A percentile compares a stretch with the other conserved stretches of the same genome.
Evolutionary conservation across 371 early-diverging fungal species (phyloP).

Genomic region (Mucor racemosus): DNA sequence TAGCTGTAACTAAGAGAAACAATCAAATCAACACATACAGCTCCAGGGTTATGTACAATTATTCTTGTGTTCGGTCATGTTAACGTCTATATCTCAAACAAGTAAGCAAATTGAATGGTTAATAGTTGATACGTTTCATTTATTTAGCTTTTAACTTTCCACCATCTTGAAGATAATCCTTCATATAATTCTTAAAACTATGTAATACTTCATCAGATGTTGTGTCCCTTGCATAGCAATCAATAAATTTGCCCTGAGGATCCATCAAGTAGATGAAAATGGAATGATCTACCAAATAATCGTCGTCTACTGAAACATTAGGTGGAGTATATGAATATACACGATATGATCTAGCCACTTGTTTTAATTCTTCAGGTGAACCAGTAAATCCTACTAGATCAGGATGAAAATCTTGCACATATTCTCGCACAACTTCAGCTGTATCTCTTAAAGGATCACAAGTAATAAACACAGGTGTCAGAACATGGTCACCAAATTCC

Average conservation of each 20-base stretch:
- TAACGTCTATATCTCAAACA: no score
- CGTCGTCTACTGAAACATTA: constrained; percentile 73
- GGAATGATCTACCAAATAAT: constrained; percentile 95
- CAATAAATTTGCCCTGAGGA: constrained; percentile 84
- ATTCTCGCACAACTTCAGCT: constrained; percentile 76
- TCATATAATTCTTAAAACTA: constrained; percentile 60
- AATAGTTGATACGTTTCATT: neutral
- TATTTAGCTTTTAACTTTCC: constrained; percentile 33
- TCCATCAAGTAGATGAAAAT: constrained; percentile 95
- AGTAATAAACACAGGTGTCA: constrained; percentile 89
- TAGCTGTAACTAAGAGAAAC: no score
- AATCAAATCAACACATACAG: no score
- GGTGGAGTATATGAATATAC: constrained; percentile 88
- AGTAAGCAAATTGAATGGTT: no score
- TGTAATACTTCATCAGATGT: constrained; percentile 58
- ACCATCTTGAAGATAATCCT: constrained; percentile 43
- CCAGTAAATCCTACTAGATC: constrained; percentile 90
- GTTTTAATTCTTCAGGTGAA: constrained; percentile 74
- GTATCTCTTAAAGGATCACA: constrained; percentile 94
- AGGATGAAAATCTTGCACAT: constrained; percentile 90
- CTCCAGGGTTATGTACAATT: no score
- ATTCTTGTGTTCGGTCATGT: no score
- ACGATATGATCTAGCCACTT: constrained; percentile 84
- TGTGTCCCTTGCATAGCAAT: constrained; percentile 82
- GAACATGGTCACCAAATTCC: constrained; percentile 10